Evolutionary conservation across 345 rosid genomes (phyloP), one percentile per base, ranked within the genome.

Genomic region (Boechera divaricarpa): DNA sequence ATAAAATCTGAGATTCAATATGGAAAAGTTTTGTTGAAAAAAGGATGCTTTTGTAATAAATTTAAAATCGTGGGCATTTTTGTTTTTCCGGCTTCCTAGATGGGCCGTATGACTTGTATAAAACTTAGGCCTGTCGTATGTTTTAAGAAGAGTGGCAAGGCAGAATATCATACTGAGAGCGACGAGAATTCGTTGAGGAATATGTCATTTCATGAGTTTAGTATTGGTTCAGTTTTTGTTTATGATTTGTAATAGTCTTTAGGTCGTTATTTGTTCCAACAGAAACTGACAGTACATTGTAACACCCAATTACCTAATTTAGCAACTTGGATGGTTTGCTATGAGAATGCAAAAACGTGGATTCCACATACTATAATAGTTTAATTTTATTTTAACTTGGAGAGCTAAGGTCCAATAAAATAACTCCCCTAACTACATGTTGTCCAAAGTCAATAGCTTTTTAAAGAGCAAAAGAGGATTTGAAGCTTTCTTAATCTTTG

Each of bases 311-410:
- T 39, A 63, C 71, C 35, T 29, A 28, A 63, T 12, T 21, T 18
- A 36, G 67, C 76, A 77, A 63, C 60, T 77, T 70, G 54, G 16
- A 44, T 70, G 12, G 13, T 32, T 61, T 61, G 33, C 0, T 18
- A 5, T 24, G 16, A 69, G 42, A 49, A 44, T 54, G 56, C 28
- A 70, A 16, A 57, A 77, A 70, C 80, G 76, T 77, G 76, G 54
- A 53, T 63, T 70, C 60, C 76, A 77, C 60, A 70, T n/a, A 16
- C 59, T 13, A 32, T 3, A 7, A n/a, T 44, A 60, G 56, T 52
- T 48, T 29, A 47, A 39, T 39, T 58, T n/a, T 15, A 11, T 35
- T 44, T 10, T 10, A 8, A 36, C 31, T 16, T 51, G 11, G 33
- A 41, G 21, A 32, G 69, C 29, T 26, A 38, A 58, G 15, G 32